Conservation (phyloP, 129 eudicot genomes). For the Mikania micrantha region DNA sequence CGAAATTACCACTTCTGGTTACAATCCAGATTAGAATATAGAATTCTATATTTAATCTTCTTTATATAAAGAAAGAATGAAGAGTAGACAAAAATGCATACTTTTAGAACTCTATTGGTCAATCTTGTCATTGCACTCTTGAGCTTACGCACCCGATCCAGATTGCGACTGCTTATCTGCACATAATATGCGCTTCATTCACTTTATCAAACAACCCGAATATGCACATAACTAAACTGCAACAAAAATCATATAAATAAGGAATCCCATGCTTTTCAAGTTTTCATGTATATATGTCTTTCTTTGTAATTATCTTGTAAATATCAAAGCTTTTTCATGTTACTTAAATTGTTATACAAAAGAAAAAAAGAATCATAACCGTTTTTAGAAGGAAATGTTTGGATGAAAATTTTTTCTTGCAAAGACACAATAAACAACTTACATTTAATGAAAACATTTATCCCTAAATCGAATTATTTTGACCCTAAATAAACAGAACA, state of each 20-base stretch:
- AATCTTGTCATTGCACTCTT: constrained; percentile 93
- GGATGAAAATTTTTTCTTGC: too few species aligned
- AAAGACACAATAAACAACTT: too few species aligned
- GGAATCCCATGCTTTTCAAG: background rate
- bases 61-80: background rate
- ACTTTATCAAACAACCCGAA: constrained; percentile 13
- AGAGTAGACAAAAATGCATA: constrained; percentile 14
- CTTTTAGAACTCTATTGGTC: constrained; percentile 86
- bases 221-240: constrained; percentile 6
- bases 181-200: constrained; percentile 17
- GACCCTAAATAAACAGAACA: background rate
- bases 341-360: background rate
- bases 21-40: background rate
- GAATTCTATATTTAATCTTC: background rate
- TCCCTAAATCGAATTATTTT: background rate
- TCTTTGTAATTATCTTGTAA: background rate
- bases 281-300: background rate
- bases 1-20: background rate
- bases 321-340: background rate
- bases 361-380: background rate
- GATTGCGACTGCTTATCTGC: constrained; percentile 93
- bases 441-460: background rate
- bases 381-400: background rate
- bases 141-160: constrained; percentile 90
- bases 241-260: constrained; percentile 1